phyloP scores from a whole-genome alignment of 306 rosid species.

The Quercus ilex region DNA sequence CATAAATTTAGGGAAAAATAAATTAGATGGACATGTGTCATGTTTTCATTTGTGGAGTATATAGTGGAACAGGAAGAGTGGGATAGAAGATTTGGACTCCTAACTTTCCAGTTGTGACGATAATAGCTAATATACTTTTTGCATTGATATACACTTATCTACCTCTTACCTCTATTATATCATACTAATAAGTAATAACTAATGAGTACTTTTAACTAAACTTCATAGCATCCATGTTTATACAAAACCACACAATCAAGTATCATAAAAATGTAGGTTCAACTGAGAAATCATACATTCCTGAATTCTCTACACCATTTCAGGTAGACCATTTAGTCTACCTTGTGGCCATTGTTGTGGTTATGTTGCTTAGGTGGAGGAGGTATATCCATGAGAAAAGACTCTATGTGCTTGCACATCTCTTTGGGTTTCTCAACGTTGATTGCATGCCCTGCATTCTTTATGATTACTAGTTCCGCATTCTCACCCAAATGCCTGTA shows the following conservation, averaged over 20 bases:
- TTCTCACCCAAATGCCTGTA: constrained; percentile 73
- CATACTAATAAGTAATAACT: too few relatives aligned
- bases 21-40: too few relatives aligned
- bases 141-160: too few relatives aligned
- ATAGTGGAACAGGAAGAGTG: too few relatives aligned
- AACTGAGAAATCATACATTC: neutral
- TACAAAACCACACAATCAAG: neutral
- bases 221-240: neutral
- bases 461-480: constrained; percentile 54
- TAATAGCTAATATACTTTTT: neutral
- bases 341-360: constrained; percentile 44
- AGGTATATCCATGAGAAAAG: constrained; percentile 51
- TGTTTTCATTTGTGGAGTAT: too few relatives aligned
- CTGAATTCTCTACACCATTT: constrained; percentile 11
- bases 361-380: constrained; percentile 28
- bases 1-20: too few relatives aligned
- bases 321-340: constrained; percentile 32
- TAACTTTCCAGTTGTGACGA: neutral
- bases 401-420: constrained; percentile 47
- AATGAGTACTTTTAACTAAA: neutral
- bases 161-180: too few relatives aligned
- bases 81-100: too few relatives aligned
- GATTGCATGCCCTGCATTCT: constrained; percentile 86
- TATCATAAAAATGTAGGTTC: neutral
- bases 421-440: constrained; percentile 76